Base-by-base conservation (phyloP, 78 protist species). In the Isochrysis galbana region DNA sequence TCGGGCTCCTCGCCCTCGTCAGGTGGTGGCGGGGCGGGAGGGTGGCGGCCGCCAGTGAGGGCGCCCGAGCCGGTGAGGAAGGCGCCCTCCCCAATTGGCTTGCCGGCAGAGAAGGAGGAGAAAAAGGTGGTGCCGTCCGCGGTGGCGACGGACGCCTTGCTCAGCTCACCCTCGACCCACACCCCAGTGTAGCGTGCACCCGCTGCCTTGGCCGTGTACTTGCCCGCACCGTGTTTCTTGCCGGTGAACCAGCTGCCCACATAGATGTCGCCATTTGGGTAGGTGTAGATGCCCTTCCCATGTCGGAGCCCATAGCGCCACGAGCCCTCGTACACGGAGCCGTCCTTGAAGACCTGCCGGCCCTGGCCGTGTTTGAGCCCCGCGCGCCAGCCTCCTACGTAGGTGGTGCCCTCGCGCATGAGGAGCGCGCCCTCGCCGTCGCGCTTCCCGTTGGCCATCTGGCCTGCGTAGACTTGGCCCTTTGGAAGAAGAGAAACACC, bases 251-350 rank as follows among this genome's bases (percentile, higher is more conserved):
- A 91, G 54, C 77, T 89, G 55, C 94, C 93, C 29, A 32, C 11
- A 36, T 78, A 78, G 39, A 42, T 47, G 87, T 78, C 87, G 46
- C 87, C 87, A 36, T 38, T 41, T 34, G 46, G 14, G 34, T 42
- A 78, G 32, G 34, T 41, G 34, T 26, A 78, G 34, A 47, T 78
- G 51, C 87, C 87, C 87, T 42, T 11, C 22, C 87, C 87, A n/a
- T 78, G 87, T 17, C 87, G 87, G 54, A 41, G 38, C 17, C 87
- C 87, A 47, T 42, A 42, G n/a, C 34, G n/a, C 84, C 84, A 54
- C 67, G 67, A 90, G 29, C 98, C 98, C 36, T 93, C 96, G 91
- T 97, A 97, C 41, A 67, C 51, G 67, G 83, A 45, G 55, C 96
- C 96, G 90, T 97, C 95, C 42, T 91, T 69, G 93, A 90, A 95